These are phyloP conservation scores for Phellopilus nigrolimitatus DNA, from an alignment of 1,284 basidiomycete species.

Conservation along the genomic window DNA sequence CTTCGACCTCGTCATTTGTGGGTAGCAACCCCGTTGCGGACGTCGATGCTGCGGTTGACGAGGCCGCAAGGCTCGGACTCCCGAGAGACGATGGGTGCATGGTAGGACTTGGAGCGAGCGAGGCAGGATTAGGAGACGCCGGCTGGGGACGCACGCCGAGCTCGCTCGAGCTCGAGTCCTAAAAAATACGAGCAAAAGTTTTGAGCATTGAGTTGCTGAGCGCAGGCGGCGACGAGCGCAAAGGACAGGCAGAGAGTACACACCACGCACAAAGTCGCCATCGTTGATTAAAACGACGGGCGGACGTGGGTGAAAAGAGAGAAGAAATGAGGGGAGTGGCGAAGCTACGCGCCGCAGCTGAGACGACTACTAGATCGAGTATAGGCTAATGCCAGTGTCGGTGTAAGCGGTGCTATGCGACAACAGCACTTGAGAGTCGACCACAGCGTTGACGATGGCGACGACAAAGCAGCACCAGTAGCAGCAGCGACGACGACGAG, in stretches of 20 bases:
- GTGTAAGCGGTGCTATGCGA: background rate
- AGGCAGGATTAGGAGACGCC: slow-evolving; percentile 1
- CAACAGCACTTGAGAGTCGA: background rate
- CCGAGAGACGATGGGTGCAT: background rate
- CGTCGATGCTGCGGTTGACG: background rate
- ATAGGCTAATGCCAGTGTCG: slow-evolving; percentile 1
- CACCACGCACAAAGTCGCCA: slow-evolving; percentile 11
- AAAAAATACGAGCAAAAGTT: background rate
- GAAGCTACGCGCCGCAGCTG: slow-evolving; percentile 6
- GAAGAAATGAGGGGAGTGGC: background rate
- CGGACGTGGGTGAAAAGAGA: background rate
- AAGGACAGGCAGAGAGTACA: background rate
- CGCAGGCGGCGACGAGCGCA: too few relatives aligned
- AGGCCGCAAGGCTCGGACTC: background rate
- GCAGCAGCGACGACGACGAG: background rate
- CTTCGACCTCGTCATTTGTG: slow-evolving; percentile 75
- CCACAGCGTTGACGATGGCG: background rate
- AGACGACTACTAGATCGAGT: slow-evolving; percentile 9
- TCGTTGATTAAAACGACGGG: background rate
- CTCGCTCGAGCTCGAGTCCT: slow-evolving; percentile 1
- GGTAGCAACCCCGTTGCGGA: slow-evolving; percentile 28
- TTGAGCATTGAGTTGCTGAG: background rate
- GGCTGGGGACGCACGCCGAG: background rate
- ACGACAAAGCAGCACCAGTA: too few relatives aligned
- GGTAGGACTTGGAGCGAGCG: slow-evolving; percentile 3